Base-by-base conservation (phyloP, 495 filamentous ascomycete species). In the Neurospora sp. region DNA sequence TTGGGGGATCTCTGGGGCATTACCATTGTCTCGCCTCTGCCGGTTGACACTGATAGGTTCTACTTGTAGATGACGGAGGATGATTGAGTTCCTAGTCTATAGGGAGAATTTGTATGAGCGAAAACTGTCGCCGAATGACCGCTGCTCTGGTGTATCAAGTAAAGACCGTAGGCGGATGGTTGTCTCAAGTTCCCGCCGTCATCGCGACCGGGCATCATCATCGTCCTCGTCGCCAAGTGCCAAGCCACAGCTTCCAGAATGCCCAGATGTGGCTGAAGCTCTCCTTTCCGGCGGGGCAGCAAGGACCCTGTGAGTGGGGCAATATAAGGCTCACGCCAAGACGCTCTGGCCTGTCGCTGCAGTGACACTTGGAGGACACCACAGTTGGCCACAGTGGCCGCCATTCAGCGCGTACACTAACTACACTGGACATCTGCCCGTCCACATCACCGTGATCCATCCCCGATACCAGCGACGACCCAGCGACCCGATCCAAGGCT, bases 261-360 rank as follows among this genome's bases (percentile, higher is more conserved):
- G 70, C 14, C 27, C 53, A 65, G 5, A 31, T 73, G 77, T 77
- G 77, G 77, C 77, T 78, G 68, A 69, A 77, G 71, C 72, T 75
- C 39, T 61, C 53, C 27, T 65, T 65, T 65, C 53, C 53, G 27
- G 53, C 53, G 53, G 53, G 53, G 53, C 53, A 65, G 27, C 53
- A 65, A 65, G 53, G 53, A 65, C 53, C 53, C 53, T 65, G 53
- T 10, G 14, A 65, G 53, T 65, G 53, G 53, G 53, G 53, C 53
- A 65, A 18, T 14, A 61, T 20, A 31, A 61, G 53, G 53, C 22
- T 61, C 53, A 35, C 2, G 53, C 53, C 53, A 65, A 65, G 27
- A 35, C 14, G 53, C 27, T 65, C 53, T 65, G 53, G 53, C 53
- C 53, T 65, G 53, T 65, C 27, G 53, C 53, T 61, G 53, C 27